Conservation (phyloP, 2,329 filamentous ascomycete genomes). For the Fusarium sp. region DNA sequence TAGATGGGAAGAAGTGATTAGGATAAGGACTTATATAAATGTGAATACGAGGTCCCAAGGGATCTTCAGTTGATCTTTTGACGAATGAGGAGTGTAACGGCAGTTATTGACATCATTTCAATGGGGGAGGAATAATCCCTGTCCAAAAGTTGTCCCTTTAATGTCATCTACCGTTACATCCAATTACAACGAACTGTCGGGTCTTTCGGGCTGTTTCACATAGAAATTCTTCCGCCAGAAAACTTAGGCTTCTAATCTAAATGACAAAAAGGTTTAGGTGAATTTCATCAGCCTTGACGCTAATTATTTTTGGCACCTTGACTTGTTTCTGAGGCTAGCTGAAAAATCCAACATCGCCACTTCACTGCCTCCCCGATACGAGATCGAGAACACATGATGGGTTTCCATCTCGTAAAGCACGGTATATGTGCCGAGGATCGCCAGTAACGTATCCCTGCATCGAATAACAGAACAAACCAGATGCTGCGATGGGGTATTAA, state of each 20-base stretch:
- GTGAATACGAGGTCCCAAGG: slow-evolving; percentile 9
- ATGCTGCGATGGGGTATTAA: background rate
- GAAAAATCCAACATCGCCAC: background rate
- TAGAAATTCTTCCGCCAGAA: background rate
- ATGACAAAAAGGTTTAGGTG: background rate
- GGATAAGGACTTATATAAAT: slow-evolving; percentile 8
- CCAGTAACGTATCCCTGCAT: slow-evolving; percentile 5
- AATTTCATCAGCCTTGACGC: too few species aligned
- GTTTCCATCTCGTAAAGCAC: background rate
- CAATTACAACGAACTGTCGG: background rate
- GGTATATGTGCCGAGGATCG: background rate
- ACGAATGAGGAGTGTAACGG: slow-evolving; percentile 15
- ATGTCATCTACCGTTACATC: background rate
- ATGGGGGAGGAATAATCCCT: background rate
- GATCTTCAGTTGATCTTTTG: slow-evolving; percentile 26
- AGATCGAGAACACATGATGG: background rate
- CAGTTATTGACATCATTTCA: slow-evolving; percentile 31
- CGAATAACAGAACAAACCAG: background rate
- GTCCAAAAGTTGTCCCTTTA: background rate
- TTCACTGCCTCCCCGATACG: background rate
- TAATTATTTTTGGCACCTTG: background rate
- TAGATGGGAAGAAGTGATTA: background rate
- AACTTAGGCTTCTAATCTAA: background rate
- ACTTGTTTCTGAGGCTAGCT: background rate
- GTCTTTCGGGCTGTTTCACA: background rate